A percentile compares a stretch with the other conserved stretches of the same genome.
Conservation (phyloP, 2,329 filamentous ascomycete species). For the Didymella exigua region DNA sequence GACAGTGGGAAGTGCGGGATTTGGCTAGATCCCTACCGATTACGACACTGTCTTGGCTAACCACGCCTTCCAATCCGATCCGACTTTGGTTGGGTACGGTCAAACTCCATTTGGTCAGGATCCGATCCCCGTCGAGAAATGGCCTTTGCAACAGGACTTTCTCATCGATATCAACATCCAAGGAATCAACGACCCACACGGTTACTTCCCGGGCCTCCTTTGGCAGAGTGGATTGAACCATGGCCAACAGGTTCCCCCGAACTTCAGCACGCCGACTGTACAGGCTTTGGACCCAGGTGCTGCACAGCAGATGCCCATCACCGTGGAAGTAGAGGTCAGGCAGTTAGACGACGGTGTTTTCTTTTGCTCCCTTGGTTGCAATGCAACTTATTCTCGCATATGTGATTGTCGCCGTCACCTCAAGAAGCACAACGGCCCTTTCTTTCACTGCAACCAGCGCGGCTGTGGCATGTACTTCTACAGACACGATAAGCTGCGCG, state of each 20-base stretch:
- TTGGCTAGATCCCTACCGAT: no score
- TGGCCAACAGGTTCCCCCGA: not conserved
- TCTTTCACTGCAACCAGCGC: constrained; percentile 8
- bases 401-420: constrained; percentile 28
- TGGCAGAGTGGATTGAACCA: not conserved
- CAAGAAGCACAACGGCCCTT: constrained; percentile 13
- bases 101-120: not conserved
- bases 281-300: not conserved
- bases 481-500: constrained; percentile 24
- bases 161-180: not conserved
- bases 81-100: not conserved
- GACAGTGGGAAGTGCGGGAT: no score
- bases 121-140: not conserved
- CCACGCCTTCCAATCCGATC: not conserved
- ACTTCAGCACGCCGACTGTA: not conserved
- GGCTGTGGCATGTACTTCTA: constrained; percentile 23
- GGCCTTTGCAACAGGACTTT: not conserved
- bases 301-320: not conserved
- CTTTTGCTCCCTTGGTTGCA: not conserved
- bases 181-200: not conserved
- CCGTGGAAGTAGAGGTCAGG: not conserved
- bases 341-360: not conserved
- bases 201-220: not conserved
- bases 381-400: not conserved
- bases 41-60: not conserved